Evolutionary conservation across 208 protist genomes (phyloP).

Genomic region (Trypanosoma boissoni): DNA sequence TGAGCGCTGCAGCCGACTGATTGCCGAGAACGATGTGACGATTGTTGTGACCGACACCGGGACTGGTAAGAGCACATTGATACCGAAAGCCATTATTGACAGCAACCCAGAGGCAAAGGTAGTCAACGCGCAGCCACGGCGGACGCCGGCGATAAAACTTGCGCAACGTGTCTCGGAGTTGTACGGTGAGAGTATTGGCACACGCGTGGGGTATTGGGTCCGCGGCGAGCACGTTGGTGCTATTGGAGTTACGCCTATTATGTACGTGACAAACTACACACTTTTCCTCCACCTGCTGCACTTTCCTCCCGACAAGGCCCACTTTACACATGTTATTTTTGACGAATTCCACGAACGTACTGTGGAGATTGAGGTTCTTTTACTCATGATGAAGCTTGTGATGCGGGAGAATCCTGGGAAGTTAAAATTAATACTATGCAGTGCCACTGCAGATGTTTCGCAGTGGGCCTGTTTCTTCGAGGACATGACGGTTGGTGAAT

Average conservation of each 20-base stretch:
- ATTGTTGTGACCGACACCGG: constrained; percentile 86
- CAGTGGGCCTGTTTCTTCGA: constrained; percentile 82
- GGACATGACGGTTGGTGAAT: constrained; percentile 57
- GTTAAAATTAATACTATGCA: constrained; percentile 87
- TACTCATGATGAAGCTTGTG: constrained; percentile 85
- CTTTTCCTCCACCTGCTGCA: constrained; percentile 80
- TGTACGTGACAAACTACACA: constrained; percentile 89
- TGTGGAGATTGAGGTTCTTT: constrained; percentile 90
- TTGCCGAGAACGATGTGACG: constrained; percentile 74
- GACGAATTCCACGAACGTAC: constrained; percentile 95
- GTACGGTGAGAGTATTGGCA: constrained; percentile 37
- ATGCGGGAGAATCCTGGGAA: constrained; percentile 54
- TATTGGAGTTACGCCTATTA: constrained; percentile 66
- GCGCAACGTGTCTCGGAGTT: constrained; percentile 63
- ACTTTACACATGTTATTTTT: constrained; percentile 89
- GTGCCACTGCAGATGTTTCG: constrained; percentile 82
- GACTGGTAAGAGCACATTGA: constrained; percentile 85
- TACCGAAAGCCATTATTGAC: constrained; percentile 76
- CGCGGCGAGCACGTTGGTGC: constrained; percentile 74
- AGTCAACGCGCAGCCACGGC: constrained; percentile 75
- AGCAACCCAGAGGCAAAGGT: constrained; percentile 29
- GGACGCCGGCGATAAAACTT: constrained; percentile 78
- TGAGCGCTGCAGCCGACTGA: constrained; percentile 44
- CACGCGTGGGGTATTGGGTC: constrained; percentile 74
- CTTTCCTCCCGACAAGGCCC: constrained; percentile 41